phyloP scores from a whole-genome alignment of 495 filamentous ascomycete species.

The Lindgomyces ingoldianus region DNA sequence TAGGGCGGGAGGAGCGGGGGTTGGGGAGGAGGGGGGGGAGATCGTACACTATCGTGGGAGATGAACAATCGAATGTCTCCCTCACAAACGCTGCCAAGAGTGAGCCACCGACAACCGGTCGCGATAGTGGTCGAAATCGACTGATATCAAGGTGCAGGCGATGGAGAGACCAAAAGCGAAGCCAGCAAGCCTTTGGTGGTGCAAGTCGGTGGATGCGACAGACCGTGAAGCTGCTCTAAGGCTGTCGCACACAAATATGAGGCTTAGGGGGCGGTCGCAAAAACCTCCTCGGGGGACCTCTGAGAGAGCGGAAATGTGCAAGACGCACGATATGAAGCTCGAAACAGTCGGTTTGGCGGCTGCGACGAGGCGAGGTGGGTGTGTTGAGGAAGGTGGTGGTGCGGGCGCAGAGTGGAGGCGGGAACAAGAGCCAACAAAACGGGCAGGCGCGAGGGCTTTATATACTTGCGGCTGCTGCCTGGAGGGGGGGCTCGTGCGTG shows the following conservation, averaged over 20 bases:
- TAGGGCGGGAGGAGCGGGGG: not conserved
- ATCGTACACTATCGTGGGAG: conserved; percentile 73
- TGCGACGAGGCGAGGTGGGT: not conserved
- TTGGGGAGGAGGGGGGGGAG: not conserved
- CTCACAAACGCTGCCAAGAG: conserved; percentile 52
- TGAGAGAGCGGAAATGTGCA: conserved; percentile 5
- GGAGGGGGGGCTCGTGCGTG: not conserved
- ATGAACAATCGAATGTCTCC: conserved; percentile 99
- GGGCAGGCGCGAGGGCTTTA: not conserved
- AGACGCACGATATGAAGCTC: not conserved
- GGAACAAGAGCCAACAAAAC: too few species aligned
- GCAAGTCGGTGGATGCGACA: conserved; percentile 8
- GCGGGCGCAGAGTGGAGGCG: too few species aligned
- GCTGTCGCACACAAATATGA: not conserved
- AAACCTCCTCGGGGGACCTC: not conserved
- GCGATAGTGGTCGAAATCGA: conserved; percentile 21
- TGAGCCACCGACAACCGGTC: conserved; percentile 18
- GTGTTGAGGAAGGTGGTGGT: not conserved
- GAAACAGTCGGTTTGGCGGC: not conserved
- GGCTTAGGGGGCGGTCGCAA: conserved; percentile 10
- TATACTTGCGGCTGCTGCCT: not conserved
- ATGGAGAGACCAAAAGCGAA: conserved; percentile 28
- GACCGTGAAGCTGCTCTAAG: conserved; percentile 14
- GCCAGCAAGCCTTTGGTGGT: conserved; percentile 36
- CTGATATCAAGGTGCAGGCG: conserved; percentile 7